phyloP scores from a whole-genome alignment of 2,329 filamentous ascomycete genomes.

The Xylaria sp. region DNA sequence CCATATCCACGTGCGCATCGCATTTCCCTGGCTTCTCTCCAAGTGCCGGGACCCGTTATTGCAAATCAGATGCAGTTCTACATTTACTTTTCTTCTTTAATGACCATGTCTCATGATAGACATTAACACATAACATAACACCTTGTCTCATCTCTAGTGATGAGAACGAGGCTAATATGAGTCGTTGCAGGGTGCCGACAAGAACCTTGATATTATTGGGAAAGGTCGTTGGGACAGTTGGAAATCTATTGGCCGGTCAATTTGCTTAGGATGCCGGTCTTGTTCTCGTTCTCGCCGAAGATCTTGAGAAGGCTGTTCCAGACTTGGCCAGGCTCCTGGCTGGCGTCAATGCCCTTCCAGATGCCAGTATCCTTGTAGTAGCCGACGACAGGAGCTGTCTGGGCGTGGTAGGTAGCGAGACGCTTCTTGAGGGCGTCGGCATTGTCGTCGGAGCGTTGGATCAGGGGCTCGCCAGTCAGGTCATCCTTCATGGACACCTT shows the following conservation, averaged over 20 bases:
- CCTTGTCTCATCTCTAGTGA: constrained; percentile 12
- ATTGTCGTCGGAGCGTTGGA: constrained; percentile 98
- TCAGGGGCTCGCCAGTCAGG: constrained; percentile 92
- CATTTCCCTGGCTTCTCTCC: constrained; percentile 26
- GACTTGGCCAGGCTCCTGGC: constrained; percentile 93
- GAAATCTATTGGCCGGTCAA: constrained; percentile 48
- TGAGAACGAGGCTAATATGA: neutral
- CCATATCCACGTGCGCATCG: constrained; percentile 14
- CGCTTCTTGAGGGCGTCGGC: constrained; percentile 96
- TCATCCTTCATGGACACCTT: constrained; percentile 96
- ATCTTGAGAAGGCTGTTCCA: constrained; percentile 93
- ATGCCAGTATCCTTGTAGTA: constrained; percentile 99
- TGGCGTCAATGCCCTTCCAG: constrained; percentile 95
- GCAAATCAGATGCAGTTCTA: constrained; percentile 24
- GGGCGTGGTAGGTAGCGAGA: constrained; percentile 89
- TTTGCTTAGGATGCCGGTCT: constrained; percentile 58
- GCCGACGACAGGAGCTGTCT: constrained; percentile 90
- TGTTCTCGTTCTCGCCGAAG: constrained; percentile 74
- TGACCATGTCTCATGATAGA: constrained; percentile 20
- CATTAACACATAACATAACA: neutral
- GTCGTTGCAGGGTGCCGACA: neutral
- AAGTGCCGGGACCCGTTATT: constrained; percentile 20
- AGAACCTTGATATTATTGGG: constrained; percentile 7
- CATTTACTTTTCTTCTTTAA: constrained; percentile 5
- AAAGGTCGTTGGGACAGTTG: neutral